These are phyloP conservation scores for Elaphomyces granulatus DNA, from an alignment of 495 filamentous ascomycete genomes.

Conservation along the genomic window DNA sequence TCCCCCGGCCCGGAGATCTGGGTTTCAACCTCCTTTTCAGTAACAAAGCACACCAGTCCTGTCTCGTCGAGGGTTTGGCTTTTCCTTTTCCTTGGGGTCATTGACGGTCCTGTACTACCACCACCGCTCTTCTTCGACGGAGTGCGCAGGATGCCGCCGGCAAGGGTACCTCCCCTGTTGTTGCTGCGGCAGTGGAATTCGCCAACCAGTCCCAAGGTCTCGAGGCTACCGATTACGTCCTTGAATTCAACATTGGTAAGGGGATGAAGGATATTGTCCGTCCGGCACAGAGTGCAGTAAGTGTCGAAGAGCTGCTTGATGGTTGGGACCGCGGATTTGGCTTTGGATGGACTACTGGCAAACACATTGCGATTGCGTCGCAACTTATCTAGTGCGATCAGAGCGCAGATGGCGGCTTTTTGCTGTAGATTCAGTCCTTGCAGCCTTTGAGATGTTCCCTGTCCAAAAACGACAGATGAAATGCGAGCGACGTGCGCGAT, in stretches of 20 bases:
- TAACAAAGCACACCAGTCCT: slow-evolving; percentile 59
- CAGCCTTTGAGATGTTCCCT: slow-evolving; percentile 68
- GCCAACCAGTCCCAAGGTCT: slow-evolving; percentile 68
- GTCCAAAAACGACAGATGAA: slow-evolving; percentile 71
- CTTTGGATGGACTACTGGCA: slow-evolving; percentile 43
- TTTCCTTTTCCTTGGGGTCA: neutral
- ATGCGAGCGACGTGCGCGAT: slow-evolving; percentile 85
- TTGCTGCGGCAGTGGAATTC: slow-evolving; percentile 56
- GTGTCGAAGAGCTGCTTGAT: slow-evolving; percentile 64
- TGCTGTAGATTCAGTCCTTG: slow-evolving; percentile 86
- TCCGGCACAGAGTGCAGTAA: slow-evolving; percentile 66
- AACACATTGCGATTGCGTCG: slow-evolving; percentile 24
- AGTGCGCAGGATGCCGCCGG: slow-evolving; percentile 34
- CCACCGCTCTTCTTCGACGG: slow-evolving; percentile 40
- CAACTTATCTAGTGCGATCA: slow-evolving; percentile 63
- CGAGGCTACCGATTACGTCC: slow-evolving; percentile 80
- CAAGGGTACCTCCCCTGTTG: slow-evolving; percentile 47
- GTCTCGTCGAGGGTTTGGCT: slow-evolving; percentile 46
- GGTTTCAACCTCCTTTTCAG: slow-evolving; percentile 57
- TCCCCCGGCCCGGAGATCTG: slow-evolving; percentile 56
- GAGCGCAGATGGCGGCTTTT: slow-evolving; percentile 82
- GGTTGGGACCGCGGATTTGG: slow-evolving; percentile 45
- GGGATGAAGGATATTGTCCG: slow-evolving; percentile 71
- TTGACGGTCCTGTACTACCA: slow-evolving; percentile 24
- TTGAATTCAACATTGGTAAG: slow-evolving; percentile 81